These are phyloP conservation scores for Paraphysoderma sedebokerense DNA, from an alignment of 371 early-diverging fungal genomes.

Conservation along the genomic window DNA sequence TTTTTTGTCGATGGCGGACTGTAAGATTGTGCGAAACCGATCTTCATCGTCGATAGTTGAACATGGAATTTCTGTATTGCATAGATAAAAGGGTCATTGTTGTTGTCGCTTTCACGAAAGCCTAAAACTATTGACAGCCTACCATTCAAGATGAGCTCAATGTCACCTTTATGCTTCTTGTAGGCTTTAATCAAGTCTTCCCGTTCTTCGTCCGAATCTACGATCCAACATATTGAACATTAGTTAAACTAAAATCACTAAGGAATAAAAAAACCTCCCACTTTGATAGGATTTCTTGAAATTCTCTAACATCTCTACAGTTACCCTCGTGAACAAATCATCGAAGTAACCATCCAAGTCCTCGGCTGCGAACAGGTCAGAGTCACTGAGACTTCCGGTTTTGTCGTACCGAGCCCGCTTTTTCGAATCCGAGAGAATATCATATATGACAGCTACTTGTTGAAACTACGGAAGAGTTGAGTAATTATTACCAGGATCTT, in stretches of 20 bases:
- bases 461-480: too few species aligned
- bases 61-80: conserved; percentile 44
- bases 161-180: conserved; percentile 41
- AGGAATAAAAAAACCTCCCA: neutral
- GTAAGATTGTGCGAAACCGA: conserved; percentile 44
- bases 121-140: too few species aligned
- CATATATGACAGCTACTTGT: conserved; percentile 61
- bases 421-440: conserved; percentile 56
- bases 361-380: conserved; percentile 20
- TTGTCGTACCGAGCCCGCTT: conserved; percentile 64
- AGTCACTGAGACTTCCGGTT: conserved; percentile 30
- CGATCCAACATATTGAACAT: neutral
- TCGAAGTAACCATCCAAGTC: conserved; percentile 71
- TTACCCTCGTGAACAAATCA: conserved; percentile 65
- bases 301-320: conserved; percentile 50
- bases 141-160: conserved; percentile 48
- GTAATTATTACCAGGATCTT: neutral
- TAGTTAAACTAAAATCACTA: neutral
- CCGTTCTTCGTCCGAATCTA: conserved; percentile 67
- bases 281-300: conserved; percentile 46
- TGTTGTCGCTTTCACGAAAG: neutral
- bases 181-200: conserved; percentile 57
- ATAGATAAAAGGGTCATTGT: neutral
- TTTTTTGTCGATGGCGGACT: conserved; percentile 37
- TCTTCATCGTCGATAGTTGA: conserved; percentile 44